A percentile compares a stretch with the other conserved stretches of the same genome.
phyloP scores from a whole-genome alignment of 371 early-diverging fungal species.

The Mortierella sp. region DNA sequence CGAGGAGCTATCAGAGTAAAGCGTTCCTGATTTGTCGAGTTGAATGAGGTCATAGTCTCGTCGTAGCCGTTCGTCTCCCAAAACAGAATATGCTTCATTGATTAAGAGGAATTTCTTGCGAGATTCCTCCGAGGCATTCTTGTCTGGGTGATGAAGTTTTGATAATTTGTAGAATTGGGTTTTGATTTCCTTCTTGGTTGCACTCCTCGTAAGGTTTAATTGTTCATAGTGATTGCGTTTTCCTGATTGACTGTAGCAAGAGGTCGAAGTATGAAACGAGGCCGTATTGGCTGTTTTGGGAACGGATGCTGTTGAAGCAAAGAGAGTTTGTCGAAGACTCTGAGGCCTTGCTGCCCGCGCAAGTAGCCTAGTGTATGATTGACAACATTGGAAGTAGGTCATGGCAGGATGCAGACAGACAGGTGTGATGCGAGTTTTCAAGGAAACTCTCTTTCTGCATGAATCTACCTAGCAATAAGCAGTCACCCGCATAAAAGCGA shows the following conservation, averaged over 20 bases:
- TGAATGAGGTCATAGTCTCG: conserved; percentile 80
- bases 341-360: not conserved
- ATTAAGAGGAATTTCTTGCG: conserved; percentile 84
- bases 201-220: conserved; percentile 64
- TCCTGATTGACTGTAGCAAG: not conserved
- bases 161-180: conserved; percentile 85
- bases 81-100: conserved; percentile 88
- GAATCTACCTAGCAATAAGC: too few relatives aligned
- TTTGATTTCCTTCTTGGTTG: conserved; percentile 79
- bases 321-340: not conserved
- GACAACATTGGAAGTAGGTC: not conserved
- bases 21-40: conserved; percentile 38
- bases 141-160: conserved; percentile 91
- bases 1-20: conserved; percentile 27
- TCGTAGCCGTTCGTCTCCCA: conserved; percentile 79
- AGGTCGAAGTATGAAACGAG: conserved; percentile 23
- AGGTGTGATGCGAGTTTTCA: not conserved
- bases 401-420: not conserved
- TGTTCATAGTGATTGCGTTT: conserved; percentile 64
- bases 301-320: not conserved
- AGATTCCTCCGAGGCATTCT: conserved; percentile 75
- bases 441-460: too few relatives aligned
- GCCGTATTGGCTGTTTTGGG: not conserved
- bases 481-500: too few relatives aligned
- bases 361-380: conserved; percentile 7